Conservation (phyloP, 2,329 filamentous ascomycete species). For the Davidsoniella eucalypti region DNA sequence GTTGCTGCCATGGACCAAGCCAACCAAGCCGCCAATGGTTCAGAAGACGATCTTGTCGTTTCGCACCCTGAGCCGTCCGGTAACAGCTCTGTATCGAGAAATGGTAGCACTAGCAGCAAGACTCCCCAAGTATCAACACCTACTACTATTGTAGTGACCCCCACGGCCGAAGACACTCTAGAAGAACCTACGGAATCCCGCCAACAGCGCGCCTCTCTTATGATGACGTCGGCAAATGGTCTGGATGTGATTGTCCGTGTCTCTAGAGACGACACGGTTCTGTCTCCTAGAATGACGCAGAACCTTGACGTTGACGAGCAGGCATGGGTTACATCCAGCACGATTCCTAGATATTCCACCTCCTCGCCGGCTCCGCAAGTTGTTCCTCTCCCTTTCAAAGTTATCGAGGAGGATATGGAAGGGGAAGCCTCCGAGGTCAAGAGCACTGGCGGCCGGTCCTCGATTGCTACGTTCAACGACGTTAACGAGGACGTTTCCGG, state of each 20-base stretch:
- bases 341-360: slow-evolving; percentile 16
- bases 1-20: background rate
- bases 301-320: slow-evolving; percentile 11
- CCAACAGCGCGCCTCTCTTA: slow-evolving; percentile 18
- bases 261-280: slow-evolving; percentile 30
- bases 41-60: slow-evolving; percentile 3
- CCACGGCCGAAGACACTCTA: background rate
- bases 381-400: slow-evolving; percentile 48
- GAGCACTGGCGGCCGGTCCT: slow-evolving; percentile 38
- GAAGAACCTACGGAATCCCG: background rate
- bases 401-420: slow-evolving; percentile 29
- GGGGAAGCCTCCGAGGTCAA: slow-evolving; percentile 14
- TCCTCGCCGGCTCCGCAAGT: slow-evolving; percentile 34
- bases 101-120: background rate
- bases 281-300: slow-evolving; percentile 13
- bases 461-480: slow-evolving; percentile 49
- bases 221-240: slow-evolving; percentile 27
- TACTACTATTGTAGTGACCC: no score
- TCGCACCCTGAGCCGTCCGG: background rate
- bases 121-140: background rate
- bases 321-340: slow-evolving; percentile 4
- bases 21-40: background rate
- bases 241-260: slow-evolving; percentile 36
- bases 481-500: slow-evolving; percentile 20
- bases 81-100: background rate